Percentiles rank a stretch among this genome's conserved stretches.
Conservation (phyloP, 2,329 filamentous ascomycete species). For the Clarireedia paspali region DNA sequence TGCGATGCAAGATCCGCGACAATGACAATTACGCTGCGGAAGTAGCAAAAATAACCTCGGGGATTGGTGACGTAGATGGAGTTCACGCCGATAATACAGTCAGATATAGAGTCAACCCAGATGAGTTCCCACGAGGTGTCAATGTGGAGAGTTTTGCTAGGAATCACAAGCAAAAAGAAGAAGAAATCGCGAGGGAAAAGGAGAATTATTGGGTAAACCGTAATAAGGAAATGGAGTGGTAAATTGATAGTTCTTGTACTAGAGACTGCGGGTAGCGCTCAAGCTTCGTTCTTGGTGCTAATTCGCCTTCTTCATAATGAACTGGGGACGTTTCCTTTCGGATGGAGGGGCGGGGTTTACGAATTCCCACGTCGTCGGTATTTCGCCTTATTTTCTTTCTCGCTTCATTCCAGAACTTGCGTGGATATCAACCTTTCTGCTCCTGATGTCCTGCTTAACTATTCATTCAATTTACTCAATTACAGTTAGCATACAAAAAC, state of each 20-base stretch:
- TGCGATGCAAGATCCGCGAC: constrained; percentile 37
- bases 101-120: constrained; percentile 25
- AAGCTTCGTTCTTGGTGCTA: too few relatives aligned
- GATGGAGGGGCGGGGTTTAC: too few relatives aligned
- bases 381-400: too few relatives aligned
- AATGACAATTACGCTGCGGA: constrained; percentile 33
- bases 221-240: constrained; percentile 1
- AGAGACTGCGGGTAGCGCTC: too few relatives aligned
- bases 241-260: background rate
- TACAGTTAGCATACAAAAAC: too few relatives aligned
- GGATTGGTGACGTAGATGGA: constrained; percentile 25
- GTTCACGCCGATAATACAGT: constrained; percentile 30
- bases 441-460: too few relatives aligned
- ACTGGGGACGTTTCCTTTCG: too few relatives aligned
- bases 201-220: background rate
- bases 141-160: background rate
- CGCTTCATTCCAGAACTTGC: too few relatives aligned
- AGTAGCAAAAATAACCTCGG: constrained; percentile 34
- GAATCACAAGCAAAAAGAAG: background rate
- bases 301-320: too few relatives aligned
- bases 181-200: background rate
- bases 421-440: too few relatives aligned
- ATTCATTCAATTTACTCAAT: too few relatives aligned
- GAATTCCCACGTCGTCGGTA: too few relatives aligned
- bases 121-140: background rate